phyloP scores from a whole-genome alignment of 495 filamentous ascomycete genomes.

The Oidiodendron maius region DNA sequence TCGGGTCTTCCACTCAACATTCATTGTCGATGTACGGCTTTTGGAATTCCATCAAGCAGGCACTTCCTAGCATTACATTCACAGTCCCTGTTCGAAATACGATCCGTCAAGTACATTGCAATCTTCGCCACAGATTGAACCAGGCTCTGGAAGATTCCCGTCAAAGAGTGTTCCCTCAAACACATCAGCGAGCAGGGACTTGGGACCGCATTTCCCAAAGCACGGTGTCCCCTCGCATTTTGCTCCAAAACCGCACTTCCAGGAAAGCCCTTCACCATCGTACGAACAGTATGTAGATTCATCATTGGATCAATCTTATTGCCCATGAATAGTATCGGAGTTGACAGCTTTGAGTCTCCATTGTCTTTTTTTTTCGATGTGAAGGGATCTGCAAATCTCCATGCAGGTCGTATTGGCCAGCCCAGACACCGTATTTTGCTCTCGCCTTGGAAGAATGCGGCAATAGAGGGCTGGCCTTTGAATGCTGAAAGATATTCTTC shows the following conservation, averaged over 20 bases:
- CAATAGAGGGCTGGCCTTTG: conserved; percentile 1
- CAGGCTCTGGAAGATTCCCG: not conserved
- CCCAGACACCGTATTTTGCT: conserved; percentile 4
- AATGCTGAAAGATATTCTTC: conserved; percentile 1
- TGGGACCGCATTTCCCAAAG: not conserved
- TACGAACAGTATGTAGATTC: not conserved
- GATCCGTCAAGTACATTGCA: not conserved
- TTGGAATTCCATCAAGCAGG: too few species aligned
- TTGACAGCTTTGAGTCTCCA: not conserved
- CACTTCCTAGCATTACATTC: too few species aligned
- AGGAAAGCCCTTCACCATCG: conserved; percentile 1
- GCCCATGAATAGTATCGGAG: conserved; percentile 1
- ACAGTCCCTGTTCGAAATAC: not conserved
- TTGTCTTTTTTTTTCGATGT: not conserved
- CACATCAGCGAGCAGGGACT: not conserved
- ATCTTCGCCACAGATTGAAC: conserved; percentile 1
- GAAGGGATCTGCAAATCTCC: conserved; percentile 4
- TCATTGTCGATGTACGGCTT: too few species aligned
- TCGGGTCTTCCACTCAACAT: too few species aligned
- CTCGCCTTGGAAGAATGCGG: conserved; percentile 6
- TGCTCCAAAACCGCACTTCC: conserved; percentile 6
- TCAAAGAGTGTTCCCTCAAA: conserved; percentile 1
- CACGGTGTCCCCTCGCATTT: conserved; percentile 2
- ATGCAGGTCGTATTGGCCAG: not conserved
- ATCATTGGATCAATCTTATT: conserved; percentile 5